These are phyloP conservation scores for Schoenoplectus triqueter DNA, from an alignment of 202 grass and related monocot genomes.

Conservation along the genomic window DNA sequence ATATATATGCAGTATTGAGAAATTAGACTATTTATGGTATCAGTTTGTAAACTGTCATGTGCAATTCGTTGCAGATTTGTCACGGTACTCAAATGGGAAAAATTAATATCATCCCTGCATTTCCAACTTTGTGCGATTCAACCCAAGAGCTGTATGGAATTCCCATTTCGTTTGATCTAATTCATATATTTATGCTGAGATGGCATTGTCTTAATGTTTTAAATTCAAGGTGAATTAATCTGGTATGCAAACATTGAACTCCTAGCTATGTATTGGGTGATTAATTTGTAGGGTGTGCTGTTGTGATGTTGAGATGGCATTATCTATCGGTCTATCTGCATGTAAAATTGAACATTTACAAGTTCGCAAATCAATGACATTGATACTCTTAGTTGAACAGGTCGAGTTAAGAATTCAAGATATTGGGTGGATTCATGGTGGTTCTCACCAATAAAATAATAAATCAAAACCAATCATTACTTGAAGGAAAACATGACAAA, in stretches of 20 bases:
- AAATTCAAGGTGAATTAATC: background rate
- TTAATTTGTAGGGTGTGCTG: background rate
- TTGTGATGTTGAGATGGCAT: background rate
- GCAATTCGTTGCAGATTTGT: background rate
- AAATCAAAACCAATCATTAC: background rate
- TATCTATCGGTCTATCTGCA: too few relatives aligned
- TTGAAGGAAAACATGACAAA: background rate
- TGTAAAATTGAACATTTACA: too few relatives aligned
- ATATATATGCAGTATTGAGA: too few relatives aligned
- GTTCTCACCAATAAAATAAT: background rate
- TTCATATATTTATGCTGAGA: background rate
- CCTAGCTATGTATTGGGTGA: background rate
- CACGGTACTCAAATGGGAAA: background rate
- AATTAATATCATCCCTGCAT: background rate
- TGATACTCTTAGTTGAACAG: background rate
- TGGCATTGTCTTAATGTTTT: background rate
- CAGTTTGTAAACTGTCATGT: background rate
- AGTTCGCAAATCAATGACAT: too few relatives aligned
- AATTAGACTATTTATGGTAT: background rate
- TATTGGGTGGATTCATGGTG: background rate
- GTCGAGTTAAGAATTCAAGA: background rate
- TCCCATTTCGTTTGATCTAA: background rate
- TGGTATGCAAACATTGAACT: background rate
- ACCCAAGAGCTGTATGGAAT: background rate
- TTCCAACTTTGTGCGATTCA: background rate